Percentiles rank a stretch among this genome's conserved stretches.
phyloP scores from a whole-genome alignment of 2,329 filamentous ascomycete genomes.

The Diplodia sapinea region DNA sequence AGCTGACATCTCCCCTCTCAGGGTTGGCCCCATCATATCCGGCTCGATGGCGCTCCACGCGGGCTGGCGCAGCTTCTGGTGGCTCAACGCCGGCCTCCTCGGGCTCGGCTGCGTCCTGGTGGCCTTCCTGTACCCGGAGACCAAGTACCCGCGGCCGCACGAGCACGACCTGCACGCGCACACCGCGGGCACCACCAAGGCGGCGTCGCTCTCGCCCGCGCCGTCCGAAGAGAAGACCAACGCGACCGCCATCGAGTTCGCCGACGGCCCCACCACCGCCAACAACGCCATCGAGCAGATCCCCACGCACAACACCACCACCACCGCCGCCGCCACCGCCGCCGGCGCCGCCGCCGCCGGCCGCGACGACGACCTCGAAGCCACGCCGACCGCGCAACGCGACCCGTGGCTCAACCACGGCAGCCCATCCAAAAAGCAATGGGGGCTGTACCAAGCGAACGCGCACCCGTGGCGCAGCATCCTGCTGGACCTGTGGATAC shows the following conservation, averaged over 20 bases:
- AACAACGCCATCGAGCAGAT: slow-evolving; percentile 36
- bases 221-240: slow-evolving; percentile 37
- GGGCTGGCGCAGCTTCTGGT: slow-evolving; percentile 70
- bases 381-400: slow-evolving; percentile 48
- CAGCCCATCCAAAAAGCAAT: slow-evolving; percentile 61
- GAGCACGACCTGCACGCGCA: slow-evolving; percentile 37
- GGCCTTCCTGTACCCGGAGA: slow-evolving; percentile 68
- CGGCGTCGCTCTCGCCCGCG: slow-evolving; percentile 23
- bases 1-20: background rate
- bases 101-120: slow-evolving; percentile 58
- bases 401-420: slow-evolving; percentile 65
- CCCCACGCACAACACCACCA: slow-evolving; percentile 36
- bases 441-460: slow-evolving; percentile 59
- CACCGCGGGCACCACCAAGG: background rate
- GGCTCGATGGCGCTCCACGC: slow-evolving; percentile 65
- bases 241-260: slow-evolving; percentile 32
- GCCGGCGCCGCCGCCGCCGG: slow-evolving; percentile 7
- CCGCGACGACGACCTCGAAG: slow-evolving; percentile 36
- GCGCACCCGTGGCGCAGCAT: slow-evolving; percentile 55
- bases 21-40: slow-evolving; percentile 62
- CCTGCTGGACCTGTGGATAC: slow-evolving; percentile 63
- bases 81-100: slow-evolving; percentile 65
- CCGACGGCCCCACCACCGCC: slow-evolving; percentile 20
- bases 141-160: slow-evolving; percentile 61
- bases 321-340: background rate